phyloP scores from a whole-genome alignment of 495 filamentous ascomycete genomes.

The Parathielavia hyrcaniae region DNA sequence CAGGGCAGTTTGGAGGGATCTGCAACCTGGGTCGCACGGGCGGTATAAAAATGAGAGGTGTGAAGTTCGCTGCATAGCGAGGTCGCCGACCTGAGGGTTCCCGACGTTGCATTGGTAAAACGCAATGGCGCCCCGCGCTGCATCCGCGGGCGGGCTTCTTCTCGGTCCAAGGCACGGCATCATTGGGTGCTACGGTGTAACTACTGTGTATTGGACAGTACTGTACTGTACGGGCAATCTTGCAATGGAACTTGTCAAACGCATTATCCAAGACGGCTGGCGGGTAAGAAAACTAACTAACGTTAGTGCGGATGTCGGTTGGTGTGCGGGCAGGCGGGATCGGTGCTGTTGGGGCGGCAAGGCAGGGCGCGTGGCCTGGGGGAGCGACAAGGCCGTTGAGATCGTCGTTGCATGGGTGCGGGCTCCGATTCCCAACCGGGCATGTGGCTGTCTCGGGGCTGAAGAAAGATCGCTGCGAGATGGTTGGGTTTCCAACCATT shows the following conservation, averaged over 20 bases:
- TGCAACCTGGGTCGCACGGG: slow-evolving; percentile 13
- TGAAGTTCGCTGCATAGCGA: slow-evolving; percentile 8
- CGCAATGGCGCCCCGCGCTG: slow-evolving; percentile 3
- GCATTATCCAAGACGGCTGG: too few relatives aligned
- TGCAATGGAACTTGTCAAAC: too few relatives aligned
- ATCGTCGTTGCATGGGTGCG: not conserved
- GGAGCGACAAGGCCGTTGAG: slow-evolving; percentile 1
- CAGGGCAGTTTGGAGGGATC: slow-evolving; percentile 1
- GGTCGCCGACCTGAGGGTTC: slow-evolving; percentile 16
- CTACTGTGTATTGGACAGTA: not conserved
- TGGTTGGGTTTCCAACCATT: slow-evolving; percentile 3
- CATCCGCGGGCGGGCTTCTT: not conserved
- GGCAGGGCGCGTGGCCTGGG: not conserved
- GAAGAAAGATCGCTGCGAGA: not conserved
- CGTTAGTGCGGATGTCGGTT: not conserved
- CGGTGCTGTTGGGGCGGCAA: not conserved
- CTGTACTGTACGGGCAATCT: too few relatives aligned
- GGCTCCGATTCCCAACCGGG: not conserved
- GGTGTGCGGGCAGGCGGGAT: not conserved
- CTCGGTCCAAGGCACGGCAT: not conserved
- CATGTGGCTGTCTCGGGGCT: not conserved
- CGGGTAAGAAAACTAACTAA: too few relatives aligned
- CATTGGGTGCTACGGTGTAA: too few relatives aligned
- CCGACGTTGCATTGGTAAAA: slow-evolving; percentile 13
- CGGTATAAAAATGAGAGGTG: not conserved